Evolutionary conservation across 1,284 basidiomycete species (phyloP).

Genomic region (Spongiforma sp.): DNA sequence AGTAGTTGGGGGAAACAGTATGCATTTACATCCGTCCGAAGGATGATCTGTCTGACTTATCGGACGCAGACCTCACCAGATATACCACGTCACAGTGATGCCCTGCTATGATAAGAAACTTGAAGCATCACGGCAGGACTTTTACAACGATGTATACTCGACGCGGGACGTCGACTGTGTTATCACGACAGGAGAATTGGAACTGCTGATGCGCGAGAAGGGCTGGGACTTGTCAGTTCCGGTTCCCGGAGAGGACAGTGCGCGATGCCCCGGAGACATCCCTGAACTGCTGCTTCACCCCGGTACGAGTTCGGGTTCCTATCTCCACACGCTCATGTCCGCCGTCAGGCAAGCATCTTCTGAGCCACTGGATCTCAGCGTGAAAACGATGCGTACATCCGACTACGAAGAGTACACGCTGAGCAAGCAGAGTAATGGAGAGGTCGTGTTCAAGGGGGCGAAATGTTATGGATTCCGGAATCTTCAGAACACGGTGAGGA

Average conservation of each 20-base stretch:
- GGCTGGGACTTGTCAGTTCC: conserved; percentile 75
- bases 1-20: conserved; percentile 67
- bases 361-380: conserved; percentile 56
- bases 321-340: conserved; percentile 81
- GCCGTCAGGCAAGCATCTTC: conserved; percentile 47
- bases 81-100: conserved; percentile 98
- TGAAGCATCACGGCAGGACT: conserved; percentile 93
- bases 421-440: conserved; percentile 53
- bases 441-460: conserved; percentile 88
- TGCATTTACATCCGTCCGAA: conserved; percentile 36
- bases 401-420: conserved; percentile 71
- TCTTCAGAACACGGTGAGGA: conserved; percentile 95
- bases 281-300: conserved; percentile 81
- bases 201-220: conserved; percentile 84
- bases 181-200: conserved; percentile 95
- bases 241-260: conserved; percentile 51
- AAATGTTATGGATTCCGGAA: conserved; percentile 99
- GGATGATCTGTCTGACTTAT: conserved; percentile 19
- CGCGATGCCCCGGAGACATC: conserved; percentile 37
- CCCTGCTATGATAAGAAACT: conserved; percentile 99
- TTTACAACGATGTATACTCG: conserved; percentile 79
- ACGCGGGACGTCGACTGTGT: conserved; percentile 98
- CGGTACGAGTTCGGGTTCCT: conserved; percentile 94
- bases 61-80: conserved; percentile 67
- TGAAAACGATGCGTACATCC: conserved; percentile 56